These are phyloP conservation scores for Fibroporia radiculosa DNA, from an alignment of 768 basidiomycete genomes.

Conservation along the genomic window DNA sequence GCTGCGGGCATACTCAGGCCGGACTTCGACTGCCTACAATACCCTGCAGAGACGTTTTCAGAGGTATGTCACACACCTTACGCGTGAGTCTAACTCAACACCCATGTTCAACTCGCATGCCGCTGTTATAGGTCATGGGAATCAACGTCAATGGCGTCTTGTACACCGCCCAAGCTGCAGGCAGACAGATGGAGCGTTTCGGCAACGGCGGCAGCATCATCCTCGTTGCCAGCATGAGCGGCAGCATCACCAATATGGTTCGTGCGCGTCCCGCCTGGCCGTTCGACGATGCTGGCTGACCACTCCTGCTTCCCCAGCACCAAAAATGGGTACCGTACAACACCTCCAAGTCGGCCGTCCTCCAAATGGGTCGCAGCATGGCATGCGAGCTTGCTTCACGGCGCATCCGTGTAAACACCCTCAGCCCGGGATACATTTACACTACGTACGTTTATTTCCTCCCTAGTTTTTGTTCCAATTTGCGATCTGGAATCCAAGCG, in stretches of 20 bases:
- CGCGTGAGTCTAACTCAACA: too few relatives aligned
- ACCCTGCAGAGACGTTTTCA: slow-evolving; percentile 51
- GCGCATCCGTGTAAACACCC: slow-evolving; percentile 62
- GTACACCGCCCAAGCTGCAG: slow-evolving; percentile 28
- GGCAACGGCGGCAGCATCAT: slow-evolving; percentile 31
- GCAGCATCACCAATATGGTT: slow-evolving; percentile 55
- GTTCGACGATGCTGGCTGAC: background rate
- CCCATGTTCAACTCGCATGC: too few relatives aligned
- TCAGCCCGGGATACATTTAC: slow-evolving; percentile 71
- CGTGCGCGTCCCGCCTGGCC: too few relatives aligned
- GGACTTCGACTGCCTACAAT: slow-evolving; percentile 52
- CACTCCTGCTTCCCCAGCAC: slow-evolving; percentile 31
- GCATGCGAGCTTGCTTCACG: slow-evolving; percentile 64
- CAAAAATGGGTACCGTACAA: slow-evolving; percentile 70
- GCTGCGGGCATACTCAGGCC: slow-evolving; percentile 59
- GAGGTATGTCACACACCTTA: slow-evolving; percentile 32
- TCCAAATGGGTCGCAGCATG: slow-evolving; percentile 76
- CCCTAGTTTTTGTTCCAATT: too few relatives aligned
- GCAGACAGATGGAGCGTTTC: slow-evolving; percentile 26
- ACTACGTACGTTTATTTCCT: slow-evolving; percentile 44
- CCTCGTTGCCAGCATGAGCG: slow-evolving; percentile 33
- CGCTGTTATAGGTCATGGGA: slow-evolving; percentile 56
- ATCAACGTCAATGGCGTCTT: slow-evolving; percentile 46
- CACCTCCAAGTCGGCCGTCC: slow-evolving; percentile 64
- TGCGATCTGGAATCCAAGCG: too few relatives aligned